These are phyloP conservation scores for Diaporthe vaccinii DNA, from an alignment of 2,329 filamentous ascomycete genomes.

Conservation along the genomic window DNA sequence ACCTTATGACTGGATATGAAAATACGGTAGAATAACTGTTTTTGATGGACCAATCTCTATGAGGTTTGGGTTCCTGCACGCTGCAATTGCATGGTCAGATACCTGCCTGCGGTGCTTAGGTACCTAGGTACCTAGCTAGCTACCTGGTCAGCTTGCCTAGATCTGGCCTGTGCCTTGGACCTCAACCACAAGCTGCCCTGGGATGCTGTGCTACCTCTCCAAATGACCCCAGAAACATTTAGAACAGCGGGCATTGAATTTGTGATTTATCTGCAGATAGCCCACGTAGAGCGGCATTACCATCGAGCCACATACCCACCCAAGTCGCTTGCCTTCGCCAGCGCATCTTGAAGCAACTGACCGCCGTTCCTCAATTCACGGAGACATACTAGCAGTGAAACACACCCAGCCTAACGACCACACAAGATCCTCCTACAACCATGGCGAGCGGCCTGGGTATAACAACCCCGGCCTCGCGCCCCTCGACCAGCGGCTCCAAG, in stretches of 20 bases:
- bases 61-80: not conserved
- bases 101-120: not conserved
- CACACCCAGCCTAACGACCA: not conserved
- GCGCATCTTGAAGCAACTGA: not conserved
- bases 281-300: not conserved
- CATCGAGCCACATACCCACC: too few species aligned
- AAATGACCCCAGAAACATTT: not conserved
- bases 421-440: not conserved
- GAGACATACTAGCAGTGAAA: not conserved
- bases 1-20: not conserved
- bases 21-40: too few species aligned
- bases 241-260: not conserved
- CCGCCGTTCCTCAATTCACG: not conserved
- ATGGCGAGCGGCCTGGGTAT: slow-evolving; percentile 41
- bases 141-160: not conserved
- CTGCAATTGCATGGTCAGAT: not conserved
- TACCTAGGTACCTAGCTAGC: not conserved
- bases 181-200: not conserved
- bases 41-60: too few species aligned
- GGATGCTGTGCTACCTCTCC: not conserved
- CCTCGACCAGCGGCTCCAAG: slow-evolving; percentile 16
- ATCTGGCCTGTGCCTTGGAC: too few species aligned
- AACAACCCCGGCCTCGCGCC: slow-evolving; percentile 10
- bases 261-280: not conserved
- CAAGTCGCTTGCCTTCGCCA: not conserved